Evolutionary conservation across 1,284 basidiomycete genomes (phyloP).

Genomic region (Ceratobasidium sp.): DNA sequence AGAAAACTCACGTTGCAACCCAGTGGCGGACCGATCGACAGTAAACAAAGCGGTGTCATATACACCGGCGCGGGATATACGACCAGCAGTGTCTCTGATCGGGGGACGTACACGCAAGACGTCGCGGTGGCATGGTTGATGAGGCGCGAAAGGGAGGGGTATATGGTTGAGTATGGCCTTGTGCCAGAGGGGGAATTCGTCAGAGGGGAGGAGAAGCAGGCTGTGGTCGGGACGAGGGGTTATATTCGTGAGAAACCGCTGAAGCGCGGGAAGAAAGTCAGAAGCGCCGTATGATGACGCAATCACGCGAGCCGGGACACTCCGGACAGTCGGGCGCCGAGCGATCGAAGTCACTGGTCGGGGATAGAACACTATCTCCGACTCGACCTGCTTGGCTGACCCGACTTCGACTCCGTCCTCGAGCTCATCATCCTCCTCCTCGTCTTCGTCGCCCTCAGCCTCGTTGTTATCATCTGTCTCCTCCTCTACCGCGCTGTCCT

Average conservation of each 20-base stretch:
- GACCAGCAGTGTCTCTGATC: background rate
- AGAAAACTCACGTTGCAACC: background rate
- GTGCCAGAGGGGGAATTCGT: conserved; percentile 17
- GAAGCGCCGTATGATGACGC: conserved; percentile 21
- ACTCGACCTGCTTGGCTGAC: background rate
- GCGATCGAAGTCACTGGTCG: conserved; percentile 30
- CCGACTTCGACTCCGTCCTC: background rate
- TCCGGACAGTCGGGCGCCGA: background rate
- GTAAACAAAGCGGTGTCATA: conserved; percentile 9
- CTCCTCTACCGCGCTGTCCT: background rate
- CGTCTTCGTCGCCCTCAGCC: conserved; percentile 4
- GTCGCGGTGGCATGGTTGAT: conserved; percentile 14
- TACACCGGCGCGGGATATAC: background rate
- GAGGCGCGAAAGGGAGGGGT: background rate
- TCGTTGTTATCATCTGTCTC: background rate
- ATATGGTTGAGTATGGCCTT: background rate
- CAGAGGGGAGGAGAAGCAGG: conserved; percentile 14
- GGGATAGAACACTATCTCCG: conserved; percentile 6
- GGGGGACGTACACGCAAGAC: background rate
- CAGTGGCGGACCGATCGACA: background rate
- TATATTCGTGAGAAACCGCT: conserved; percentile 6
- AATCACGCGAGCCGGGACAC: conserved; percentile 4
- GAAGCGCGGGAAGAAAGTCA: conserved; percentile 15
- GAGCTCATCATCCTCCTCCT: background rate
- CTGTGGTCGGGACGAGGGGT: background rate